Evolutionary conservation across 257 asterid species (phyloP).

Genomic region (Solanum bulbocastanum): DNA sequence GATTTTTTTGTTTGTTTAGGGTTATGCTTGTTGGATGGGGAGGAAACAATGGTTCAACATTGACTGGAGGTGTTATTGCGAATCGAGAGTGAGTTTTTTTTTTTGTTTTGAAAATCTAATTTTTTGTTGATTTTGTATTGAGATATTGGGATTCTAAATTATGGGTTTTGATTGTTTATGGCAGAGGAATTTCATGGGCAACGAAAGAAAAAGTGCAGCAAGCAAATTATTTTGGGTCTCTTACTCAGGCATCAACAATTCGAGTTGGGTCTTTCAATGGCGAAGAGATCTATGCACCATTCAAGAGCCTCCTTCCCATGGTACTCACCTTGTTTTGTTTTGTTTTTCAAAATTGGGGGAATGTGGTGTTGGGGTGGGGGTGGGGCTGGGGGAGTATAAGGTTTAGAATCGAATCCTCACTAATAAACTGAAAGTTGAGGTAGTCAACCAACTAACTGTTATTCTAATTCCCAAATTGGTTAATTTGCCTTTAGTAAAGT

Average conservation of each 20-base stretch:
- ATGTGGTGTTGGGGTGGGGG: background rate
- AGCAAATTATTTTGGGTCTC: conserved; percentile 92
- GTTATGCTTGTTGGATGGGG: conserved; percentile 99
- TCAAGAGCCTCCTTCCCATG: conserved; percentile 96
- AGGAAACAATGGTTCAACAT: conserved; percentile 96
- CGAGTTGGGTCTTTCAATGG: conserved; percentile 95
- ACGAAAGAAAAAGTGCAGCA: conserved; percentile 87
- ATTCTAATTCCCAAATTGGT: background rate
- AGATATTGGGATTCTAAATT: background rate
- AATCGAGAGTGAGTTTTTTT: conserved; percentile 73
- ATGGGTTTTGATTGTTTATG: background rate
- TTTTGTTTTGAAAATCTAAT: background rate
- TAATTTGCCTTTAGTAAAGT: background rate
- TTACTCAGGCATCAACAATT: conserved; percentile 86
- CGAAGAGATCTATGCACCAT: conserved; percentile 95
- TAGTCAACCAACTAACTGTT: background rate
- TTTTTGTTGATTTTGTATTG: background rate
- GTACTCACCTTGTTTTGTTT: conserved; percentile 17
- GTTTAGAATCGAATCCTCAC: background rate
- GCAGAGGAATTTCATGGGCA: conserved; percentile 98
- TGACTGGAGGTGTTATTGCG: conserved; percentile 87
- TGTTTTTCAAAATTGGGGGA: background rate
- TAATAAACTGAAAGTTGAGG: background rate
- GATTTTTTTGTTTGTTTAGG: conserved; percentile 19
- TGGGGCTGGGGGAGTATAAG: background rate